Percentiles rank a stretch among this genome's conserved stretches.
Evolutionary conservation across 768 basidiomycete species (phyloP).

Genomic region (Suillus hirtellus): DNA sequence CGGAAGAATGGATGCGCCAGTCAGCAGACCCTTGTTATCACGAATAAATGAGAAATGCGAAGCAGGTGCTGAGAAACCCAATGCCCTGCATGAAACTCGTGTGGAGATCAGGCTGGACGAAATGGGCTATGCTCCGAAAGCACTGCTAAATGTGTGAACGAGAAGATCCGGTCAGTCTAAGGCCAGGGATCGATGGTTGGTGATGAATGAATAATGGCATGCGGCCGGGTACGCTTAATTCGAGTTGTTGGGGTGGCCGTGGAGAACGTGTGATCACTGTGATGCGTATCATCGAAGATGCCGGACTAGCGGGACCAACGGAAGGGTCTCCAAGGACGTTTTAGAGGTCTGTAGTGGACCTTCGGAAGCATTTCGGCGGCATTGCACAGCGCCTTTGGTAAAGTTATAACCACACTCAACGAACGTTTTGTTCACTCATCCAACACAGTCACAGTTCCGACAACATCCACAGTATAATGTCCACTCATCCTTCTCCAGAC

Average conservation of each 20-base stretch:
- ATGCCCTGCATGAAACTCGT: conserved; percentile 1
- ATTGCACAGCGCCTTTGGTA: conserved; percentile 6
- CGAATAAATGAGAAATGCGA: background rate
- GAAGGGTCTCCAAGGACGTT: background rate
- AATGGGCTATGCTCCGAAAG: conserved; percentile 4
- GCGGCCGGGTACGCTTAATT: background rate
- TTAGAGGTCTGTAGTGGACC: background rate
- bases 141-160: background rate
- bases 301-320: background rate
- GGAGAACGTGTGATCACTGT: background rate
- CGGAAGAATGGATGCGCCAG: conserved; percentile 1
- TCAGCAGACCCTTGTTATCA: background rate
- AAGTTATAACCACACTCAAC: conserved; percentile 10
- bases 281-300: background rate
- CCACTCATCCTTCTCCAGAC: conserved; percentile 19
- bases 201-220: background rate
- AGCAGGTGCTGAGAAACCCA: background rate
- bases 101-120: background rate
- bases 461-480: conserved; percentile 16
- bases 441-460: conserved; percentile 16
- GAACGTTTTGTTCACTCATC: conserved; percentile 7
- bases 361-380: background rate
- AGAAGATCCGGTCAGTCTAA: background rate
- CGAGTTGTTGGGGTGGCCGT: background rate
- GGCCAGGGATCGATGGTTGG: background rate